Base-by-base conservation (phyloP, 176 grass and related monocot species). In the Triticum dicoccoides region DNA sequence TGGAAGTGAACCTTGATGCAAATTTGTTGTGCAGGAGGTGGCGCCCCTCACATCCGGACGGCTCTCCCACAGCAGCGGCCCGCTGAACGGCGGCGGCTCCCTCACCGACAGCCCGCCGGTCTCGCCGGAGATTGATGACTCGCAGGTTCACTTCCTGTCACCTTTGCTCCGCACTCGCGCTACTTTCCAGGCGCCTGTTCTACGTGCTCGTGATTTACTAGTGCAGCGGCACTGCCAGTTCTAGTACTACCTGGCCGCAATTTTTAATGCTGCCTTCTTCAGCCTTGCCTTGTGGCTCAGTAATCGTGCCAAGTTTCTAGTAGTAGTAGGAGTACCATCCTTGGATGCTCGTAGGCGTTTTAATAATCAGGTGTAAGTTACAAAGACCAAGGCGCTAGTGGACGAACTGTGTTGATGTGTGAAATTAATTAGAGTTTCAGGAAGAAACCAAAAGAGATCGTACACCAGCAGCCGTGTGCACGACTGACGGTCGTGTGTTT, bases 1-100 rank as follows among this genome's bases (percentile, higher is more conserved):
- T 3, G 15, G 21, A 61, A 33, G 3, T 20, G 15, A 9, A 32
- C 11, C 20, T 11, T 89, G 73, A 34, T 86, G 25, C 42, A 45
- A 41, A 18, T 32, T 32, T 10, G 23, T 41, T 34, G 20, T 76
- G 83, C 81, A 93, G 87, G 97, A 99, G 77, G 97, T 91, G 69
- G 89, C 97, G 33, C 94, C 97, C 32, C 94, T 99, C 34, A 92
- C 97, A 29, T 94, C 97, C 58, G 94, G 97, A 70, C 83, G 97
- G 82, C 92, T 99, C 58, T 99, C 97, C 61, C 97, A 99, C 83
- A 99, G 97, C 90, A 99, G 97, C 61, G 97, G 97, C 17, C 97
- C 97, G 17, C 89, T 98, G 35, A 98, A 68, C 76, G 97, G 94
- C 65, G 94, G 92, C 11, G 97, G 97, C 72, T 98, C 97, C 71